phyloP scores from a whole-genome alignment of 83 land plant genomes.

The Picea abies region DNA sequence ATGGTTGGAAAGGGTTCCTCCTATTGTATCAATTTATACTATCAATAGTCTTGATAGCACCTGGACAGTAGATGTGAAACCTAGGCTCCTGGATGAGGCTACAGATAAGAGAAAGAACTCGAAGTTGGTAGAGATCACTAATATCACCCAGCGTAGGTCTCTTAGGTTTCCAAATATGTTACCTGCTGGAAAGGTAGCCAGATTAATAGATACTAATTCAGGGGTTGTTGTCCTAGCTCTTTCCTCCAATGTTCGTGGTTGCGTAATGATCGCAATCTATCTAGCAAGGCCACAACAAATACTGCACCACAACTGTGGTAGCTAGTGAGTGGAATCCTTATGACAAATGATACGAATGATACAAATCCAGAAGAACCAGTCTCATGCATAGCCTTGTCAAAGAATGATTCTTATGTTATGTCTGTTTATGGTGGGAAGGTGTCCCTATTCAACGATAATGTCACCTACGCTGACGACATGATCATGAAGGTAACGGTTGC shows the following conservation, averaged over 20 bases:
- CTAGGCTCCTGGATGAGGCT: constrained; percentile 38
- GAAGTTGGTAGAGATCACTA: constrained; percentile 55
- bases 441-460: no score
- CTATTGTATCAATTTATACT: constrained; percentile 36
- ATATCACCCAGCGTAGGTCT: constrained; percentile 33
- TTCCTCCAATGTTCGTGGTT: constrained; percentile 82
- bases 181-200: constrained; percentile 48
- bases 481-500: no score
- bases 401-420: no score
- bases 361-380: no score
- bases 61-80: constrained; percentile 49
- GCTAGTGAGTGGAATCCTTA: no score
- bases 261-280: constrained; percentile 68
- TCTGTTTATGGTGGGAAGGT: no score
- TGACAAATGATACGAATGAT: no score
- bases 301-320: no score
- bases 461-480: no score
- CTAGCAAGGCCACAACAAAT: constrained; percentile 48
- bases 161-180: constrained; percentile 40
- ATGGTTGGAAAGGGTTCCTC: constrained; percentile 40
- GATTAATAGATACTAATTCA: constrained; percentile 81
- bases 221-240: constrained; percentile 78
- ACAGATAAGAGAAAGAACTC: constrained; percentile 22
- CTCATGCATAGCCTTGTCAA: no score
- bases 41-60: constrained; percentile 24